Base-by-base conservation (phyloP, 805 yeast genomes). In the Candida suzukii region DNA sequence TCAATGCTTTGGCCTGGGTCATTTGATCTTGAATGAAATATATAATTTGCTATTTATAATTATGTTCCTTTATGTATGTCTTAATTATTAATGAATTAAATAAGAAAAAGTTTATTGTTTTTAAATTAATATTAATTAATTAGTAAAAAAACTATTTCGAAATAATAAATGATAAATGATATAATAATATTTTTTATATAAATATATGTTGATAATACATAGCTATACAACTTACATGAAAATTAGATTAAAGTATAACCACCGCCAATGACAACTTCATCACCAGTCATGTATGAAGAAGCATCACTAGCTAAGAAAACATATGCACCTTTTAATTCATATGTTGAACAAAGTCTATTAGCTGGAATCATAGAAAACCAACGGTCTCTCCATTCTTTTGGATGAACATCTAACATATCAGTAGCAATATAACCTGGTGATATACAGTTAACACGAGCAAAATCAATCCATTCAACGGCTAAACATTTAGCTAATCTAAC, bases 231-330 rank as follows among this genome's bases (percentile, higher is more conserved):
- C n/a, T n/a, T n/a, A n/a, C n/a, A n/a, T n/a, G n/a, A n/a, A n/a
- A n/a, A 24, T 33, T 27, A 42, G 13, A 39, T 38, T 33, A 42
- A 38, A 2, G 55, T 49, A 41, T 71, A 71, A 27, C 76, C 77
- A 46, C 74, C 76, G 46, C 70, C 75, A 38, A 69, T 68, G 39
- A 57, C 53, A 36, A 71, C 49, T 48, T 71, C 76, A 31, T 70
- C 53, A 33, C 77, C 77, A 25, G 73, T 70, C 41, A 70, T 66
- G 52, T 60, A 71, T 31, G 68, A 57, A 25, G 73, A 58, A 26
- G 76, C 77, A 48, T 71, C 74, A 37, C 79, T 61, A 11, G 74
- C 75, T 49, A 71, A 60, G 53, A 68, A 71, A 44, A 71, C 54
- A 54, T 68, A 71, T 20, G 74, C 74, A 36, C 76, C 75, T 16